These are phyloP conservation scores for Protostelium mycophagum DNA, from an alignment of 78 protist species.

Conservation along the genomic window DNA sequence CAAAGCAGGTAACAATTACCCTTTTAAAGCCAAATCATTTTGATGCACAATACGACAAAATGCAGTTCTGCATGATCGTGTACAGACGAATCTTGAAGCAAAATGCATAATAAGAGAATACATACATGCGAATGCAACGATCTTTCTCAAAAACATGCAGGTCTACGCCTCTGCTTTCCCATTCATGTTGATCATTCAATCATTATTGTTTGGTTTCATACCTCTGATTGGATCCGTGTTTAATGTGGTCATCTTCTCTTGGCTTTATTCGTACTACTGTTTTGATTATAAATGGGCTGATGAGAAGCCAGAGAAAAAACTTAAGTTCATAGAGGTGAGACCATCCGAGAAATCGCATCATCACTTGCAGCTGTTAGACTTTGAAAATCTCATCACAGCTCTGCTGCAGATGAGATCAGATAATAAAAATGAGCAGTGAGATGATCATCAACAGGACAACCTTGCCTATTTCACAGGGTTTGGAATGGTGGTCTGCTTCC, in stretches of 20 bases:
- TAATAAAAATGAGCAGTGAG: no score
- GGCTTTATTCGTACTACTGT: background rate
- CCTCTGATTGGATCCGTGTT: background rate
- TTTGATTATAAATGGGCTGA: background rate
- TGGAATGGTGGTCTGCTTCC: background rate
- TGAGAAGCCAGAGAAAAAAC: background rate
- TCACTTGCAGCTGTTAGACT: no score
- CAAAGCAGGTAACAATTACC: background rate
- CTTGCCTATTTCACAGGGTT: background rate
- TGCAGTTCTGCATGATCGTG: background rate
- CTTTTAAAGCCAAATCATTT: no score
- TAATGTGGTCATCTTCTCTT: background rate
- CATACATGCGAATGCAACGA: no score
- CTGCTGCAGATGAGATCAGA: no score
- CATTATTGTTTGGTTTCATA: background rate
- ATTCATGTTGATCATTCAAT: background rate
- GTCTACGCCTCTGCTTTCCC: background rate
- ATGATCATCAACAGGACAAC: background rate
- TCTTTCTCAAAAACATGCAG: background rate
- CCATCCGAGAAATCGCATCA: background rate
- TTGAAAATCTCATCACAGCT: no score
- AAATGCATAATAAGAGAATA: no score
- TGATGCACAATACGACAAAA: no score
- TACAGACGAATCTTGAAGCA: no score
- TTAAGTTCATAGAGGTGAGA: background rate